A percentile compares a stretch with the other conserved stretches of the same genome.
Evolutionary conservation across 257 asterid genomes (phyloP).

Genomic region (Solanum clarkiae): DNA sequence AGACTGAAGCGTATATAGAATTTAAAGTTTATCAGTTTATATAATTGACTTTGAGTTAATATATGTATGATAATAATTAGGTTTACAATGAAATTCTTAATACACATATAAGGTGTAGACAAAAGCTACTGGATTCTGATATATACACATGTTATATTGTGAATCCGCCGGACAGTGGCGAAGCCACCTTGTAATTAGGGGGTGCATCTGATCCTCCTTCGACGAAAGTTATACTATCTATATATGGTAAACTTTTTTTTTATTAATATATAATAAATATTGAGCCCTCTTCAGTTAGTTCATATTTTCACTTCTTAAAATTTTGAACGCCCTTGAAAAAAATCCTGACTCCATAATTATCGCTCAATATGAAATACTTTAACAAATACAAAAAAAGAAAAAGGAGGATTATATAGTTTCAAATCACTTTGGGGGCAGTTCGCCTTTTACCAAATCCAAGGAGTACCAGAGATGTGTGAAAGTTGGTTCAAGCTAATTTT

Average conservation of each 20-base stretch:
- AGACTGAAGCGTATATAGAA: fast-evolving
- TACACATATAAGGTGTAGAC: neutral
- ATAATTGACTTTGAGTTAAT: neutral
- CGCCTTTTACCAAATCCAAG: neutral
- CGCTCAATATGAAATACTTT: neutral
- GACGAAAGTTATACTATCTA: too few species aligned
- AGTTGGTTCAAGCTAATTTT: neutral
- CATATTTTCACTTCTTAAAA: too few species aligned
- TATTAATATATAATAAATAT: too few species aligned
- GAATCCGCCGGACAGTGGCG: neutral
- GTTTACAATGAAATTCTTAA: neutral
- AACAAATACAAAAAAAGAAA: too few species aligned
- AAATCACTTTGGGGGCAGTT: neutral
- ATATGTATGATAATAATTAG: neutral
- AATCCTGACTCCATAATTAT: too few species aligned
- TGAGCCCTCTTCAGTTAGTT: too few species aligned
- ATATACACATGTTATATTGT: neutral
- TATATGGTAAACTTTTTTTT: too few species aligned
- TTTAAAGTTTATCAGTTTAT: neutral
- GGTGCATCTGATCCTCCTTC: too few species aligned
- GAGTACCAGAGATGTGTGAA: neutral
- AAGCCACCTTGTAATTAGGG: too few species aligned
- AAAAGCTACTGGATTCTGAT: neutral
- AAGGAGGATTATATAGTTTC: too few species aligned
- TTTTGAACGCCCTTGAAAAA: too few species aligned